These are phyloP conservation scores for Paramarasmius palmivorus DNA, from an alignment of 1,284 basidiomycete genomes.

Conservation along the genomic window DNA sequence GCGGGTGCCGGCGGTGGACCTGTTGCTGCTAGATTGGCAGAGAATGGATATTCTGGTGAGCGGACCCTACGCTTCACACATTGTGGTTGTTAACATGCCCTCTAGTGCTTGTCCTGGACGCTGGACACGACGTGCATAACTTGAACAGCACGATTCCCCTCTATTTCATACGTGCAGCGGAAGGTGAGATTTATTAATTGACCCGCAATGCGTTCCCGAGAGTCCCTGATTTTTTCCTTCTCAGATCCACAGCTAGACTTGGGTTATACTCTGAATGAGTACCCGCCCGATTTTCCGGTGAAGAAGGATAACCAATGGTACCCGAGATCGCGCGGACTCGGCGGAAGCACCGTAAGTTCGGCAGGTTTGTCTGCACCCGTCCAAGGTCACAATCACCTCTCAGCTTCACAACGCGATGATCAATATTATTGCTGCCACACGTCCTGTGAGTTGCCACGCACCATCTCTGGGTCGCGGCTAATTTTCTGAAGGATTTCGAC, in stretches of 20 bases:
- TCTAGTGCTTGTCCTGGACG: constrained; percentile 22
- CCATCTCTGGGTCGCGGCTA: no score
- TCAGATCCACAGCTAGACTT: constrained; percentile 21
- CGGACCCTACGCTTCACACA: not conserved
- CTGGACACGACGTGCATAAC: constrained; percentile 22
- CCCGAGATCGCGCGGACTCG: constrained; percentile 22
- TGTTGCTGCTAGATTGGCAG: constrained; percentile 24
- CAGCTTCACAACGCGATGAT: constrained; percentile 24
- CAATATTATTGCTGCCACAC: constrained; percentile 20
- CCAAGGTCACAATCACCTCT: not conserved
- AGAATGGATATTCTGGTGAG: constrained; percentile 23
- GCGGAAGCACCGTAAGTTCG: constrained; percentile 21
- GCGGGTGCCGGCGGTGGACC: constrained; percentile 26
- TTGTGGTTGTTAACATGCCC: not conserved
- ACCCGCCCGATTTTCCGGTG: constrained; percentile 19
- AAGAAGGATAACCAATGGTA: constrained; percentile 23
- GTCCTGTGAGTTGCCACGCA: no score
- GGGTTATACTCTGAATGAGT: constrained; percentile 22
- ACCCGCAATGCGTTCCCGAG: not conserved
- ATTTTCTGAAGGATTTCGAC: no score
- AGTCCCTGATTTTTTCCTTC: not conserved
- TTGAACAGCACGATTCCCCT: constrained; percentile 24
- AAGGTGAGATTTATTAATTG: constrained; percentile 13
- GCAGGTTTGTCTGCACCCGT: not conserved
- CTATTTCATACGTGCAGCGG: constrained; percentile 19